Base-by-base conservation (phyloP, 2,329 filamentous ascomycete genomes). In the Clonostachys rosea region DNA sequence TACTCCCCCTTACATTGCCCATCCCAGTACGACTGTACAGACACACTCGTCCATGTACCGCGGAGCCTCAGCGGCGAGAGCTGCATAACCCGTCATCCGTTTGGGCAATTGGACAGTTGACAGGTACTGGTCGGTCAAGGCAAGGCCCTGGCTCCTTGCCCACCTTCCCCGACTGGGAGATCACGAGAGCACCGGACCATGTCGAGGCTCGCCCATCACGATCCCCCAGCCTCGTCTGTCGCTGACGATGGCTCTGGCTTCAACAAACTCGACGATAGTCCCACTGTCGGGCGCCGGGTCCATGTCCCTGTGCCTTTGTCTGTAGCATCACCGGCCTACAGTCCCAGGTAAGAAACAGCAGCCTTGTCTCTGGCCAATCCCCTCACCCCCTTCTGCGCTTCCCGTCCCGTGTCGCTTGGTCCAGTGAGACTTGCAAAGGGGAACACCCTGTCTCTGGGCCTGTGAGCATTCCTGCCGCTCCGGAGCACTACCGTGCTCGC, bases 241-340 rank as follows among this genome's bases (percentile, higher is more conserved):
- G 51, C 49, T 41, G 40, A 56, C 47, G 52, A 51, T 45, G 44
- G 57, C 17, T 16, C 34, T 13, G 24, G 13, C 51, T 55, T 51
- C 48, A 30, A 30, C 24, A 30, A 30, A 30, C 54, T 63, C 54
- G 66, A 69, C 56, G 70, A 76, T 55, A 75, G 71, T 61, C 71
- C 73, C 56, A 72, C 70, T 44, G 70, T 74, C 56, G 70, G 72
- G 54, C 60, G 60, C 39, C 41, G 54, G 43, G 57, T 60, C 55
- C 48, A 51, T 40, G 40, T 33, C 46, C 40, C 49, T 43, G 51
- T 54, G 48, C 56, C 54, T 44, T 50, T 56, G 40, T 54, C 50
- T 44, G 50, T 53, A 47, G 50, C 47, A 48, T 55, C 24, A 30
- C 24, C 24, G 24, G 24, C 24, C 24, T 30, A 30, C 24, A 30